phyloP scores from a whole-genome alignment of 768 basidiomycete species.

The Boletus fagicola region DNA sequence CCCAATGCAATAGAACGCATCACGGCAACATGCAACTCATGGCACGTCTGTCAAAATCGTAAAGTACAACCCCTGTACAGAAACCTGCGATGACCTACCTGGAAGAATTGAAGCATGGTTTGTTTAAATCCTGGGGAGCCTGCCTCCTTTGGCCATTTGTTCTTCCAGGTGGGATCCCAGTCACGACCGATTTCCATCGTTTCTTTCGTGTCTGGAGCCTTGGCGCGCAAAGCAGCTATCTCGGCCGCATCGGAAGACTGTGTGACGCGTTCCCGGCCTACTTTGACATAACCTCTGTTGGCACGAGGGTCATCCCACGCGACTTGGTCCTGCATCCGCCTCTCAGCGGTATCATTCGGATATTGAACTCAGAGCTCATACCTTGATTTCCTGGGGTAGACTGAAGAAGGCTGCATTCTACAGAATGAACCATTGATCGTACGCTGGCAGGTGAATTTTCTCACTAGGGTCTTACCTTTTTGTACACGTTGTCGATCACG shows the following conservation, averaged over 20 bases:
- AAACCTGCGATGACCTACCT: constrained; percentile 38
- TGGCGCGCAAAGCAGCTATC: constrained; percentile 69
- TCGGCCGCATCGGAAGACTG: constrained; percentile 67
- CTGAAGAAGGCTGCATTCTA: constrained; percentile 78
- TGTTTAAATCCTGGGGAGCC: constrained; percentile 66
- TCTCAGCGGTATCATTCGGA: background rate
- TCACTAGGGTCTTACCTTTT: constrained; percentile 46
- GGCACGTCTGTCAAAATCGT: constrained; percentile 53
- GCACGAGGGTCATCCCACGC: constrained; percentile 85
- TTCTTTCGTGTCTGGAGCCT: constrained; percentile 81
- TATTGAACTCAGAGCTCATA: constrained; percentile 12
- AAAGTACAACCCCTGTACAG: background rate
- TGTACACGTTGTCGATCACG: constrained; percentile 58
- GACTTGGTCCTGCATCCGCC: constrained; percentile 47
- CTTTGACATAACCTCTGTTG: constrained; percentile 79
- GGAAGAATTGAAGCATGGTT: constrained; percentile 75
- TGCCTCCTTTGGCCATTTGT: constrained; percentile 71
- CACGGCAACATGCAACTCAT: constrained; percentile 67
- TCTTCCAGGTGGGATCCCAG: constrained; percentile 74
- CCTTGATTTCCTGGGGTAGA: constrained; percentile 63
- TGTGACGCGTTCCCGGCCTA: constrained; percentile 81
- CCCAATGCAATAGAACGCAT: constrained; percentile 89
- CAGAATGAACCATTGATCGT: background rate
- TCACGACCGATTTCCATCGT: constrained; percentile 89
- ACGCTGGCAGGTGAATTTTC: constrained; percentile 1